Base-by-base conservation (phyloP, 345 rosid species). In the Eucalyptus leucophloia region DNA sequence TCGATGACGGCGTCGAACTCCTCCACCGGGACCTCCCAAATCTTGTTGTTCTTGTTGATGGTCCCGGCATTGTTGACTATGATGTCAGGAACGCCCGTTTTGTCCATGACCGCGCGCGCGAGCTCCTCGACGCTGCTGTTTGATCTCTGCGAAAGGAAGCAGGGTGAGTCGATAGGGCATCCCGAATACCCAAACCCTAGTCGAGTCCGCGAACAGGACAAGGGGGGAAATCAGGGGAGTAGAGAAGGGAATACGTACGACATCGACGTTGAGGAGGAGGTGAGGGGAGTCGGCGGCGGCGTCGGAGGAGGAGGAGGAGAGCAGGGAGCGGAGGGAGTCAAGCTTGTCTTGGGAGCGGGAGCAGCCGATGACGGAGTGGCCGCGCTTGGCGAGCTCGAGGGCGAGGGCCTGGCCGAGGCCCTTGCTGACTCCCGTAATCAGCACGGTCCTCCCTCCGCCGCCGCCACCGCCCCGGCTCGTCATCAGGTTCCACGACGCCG, bases 61-160 rank as follows among this genome's bases (percentile, higher is more conserved):
- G 98, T 94, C 40, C 99, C 99, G 19, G 99, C 99, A 88, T 98
- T 98, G 92, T 98, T 98, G 87, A 98, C 99, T 87, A 98, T 95
- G 50, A 98, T 97, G 91, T 98, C 99, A 10, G 99, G 99, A 89
- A 95, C 93, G 34, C 96, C 96, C 89, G 96, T 97, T 93, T 97
- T 97, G 89, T 98, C 99, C 94, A 95, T 77, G 69, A 98, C 93
- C 60, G 90, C 88, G 15, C 94, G 96, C 1, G 98, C 97, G 32
- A 97, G 88, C 92, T 97, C 99, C 92, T 95, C 96, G 3, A 97
- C 96, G 62, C 98, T 94, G 90, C 93, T 92, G 87, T 96, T 94
- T 28, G 94, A 95, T 88, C 87, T 95, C 99, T 97, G 93, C 44
- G 16, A 62, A 62, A 0, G 87, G 54, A 50, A 50, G 60, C 7